Conservation (phyloP, 805 yeast species). For the Ogataea salicorniae region DNA sequence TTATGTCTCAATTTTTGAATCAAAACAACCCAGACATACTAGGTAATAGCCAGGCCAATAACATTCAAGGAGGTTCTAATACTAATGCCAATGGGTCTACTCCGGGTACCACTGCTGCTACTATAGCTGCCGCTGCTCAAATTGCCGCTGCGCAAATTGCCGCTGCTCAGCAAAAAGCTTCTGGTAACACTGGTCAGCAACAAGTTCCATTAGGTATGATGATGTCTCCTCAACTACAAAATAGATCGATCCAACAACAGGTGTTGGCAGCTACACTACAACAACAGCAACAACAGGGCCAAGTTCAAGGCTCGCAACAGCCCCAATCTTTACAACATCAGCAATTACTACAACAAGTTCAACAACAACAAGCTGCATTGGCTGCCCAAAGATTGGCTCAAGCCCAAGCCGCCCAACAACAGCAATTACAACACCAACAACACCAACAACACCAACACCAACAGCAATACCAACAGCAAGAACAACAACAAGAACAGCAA, state of each 20-base stretch:
- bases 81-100: conserved; percentile 3
- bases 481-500: conserved; percentile 20
- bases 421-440: conserved; percentile 19
- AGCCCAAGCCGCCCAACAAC: conserved; percentile 9
- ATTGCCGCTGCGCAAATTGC: conserved; percentile 17
- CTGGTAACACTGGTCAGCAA: conserved; percentile 13
- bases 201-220: conserved; percentile 26
- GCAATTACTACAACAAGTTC: conserved; percentile 19
- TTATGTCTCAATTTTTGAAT: conserved; percentile 23
- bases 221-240: conserved; percentile 33
- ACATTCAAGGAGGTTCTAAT: conserved; percentile 1
- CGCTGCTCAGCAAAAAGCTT: conserved; percentile 14
- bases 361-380: conserved; percentile 18
- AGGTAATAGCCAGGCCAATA: conserved; percentile 11
- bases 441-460: conserved; percentile 21
- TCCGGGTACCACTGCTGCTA: conserved; percentile 14
- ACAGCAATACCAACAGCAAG: conserved; percentile 20
- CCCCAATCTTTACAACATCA: conserved; percentile 13
- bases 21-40: conserved; percentile 18
- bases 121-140: conserved; percentile 21
- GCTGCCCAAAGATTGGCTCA: conserved; percentile 23
- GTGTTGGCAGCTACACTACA: conserved; percentile 23
- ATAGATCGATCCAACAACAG: conserved; percentile 28
- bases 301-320: conserved; percentile 7
- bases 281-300: conserved; percentile 20